These are phyloP conservation scores for Colletotrichum sp. DNA, from an alignment of 2,329 filamentous ascomycete genomes.

Conservation along the genomic window DNA sequence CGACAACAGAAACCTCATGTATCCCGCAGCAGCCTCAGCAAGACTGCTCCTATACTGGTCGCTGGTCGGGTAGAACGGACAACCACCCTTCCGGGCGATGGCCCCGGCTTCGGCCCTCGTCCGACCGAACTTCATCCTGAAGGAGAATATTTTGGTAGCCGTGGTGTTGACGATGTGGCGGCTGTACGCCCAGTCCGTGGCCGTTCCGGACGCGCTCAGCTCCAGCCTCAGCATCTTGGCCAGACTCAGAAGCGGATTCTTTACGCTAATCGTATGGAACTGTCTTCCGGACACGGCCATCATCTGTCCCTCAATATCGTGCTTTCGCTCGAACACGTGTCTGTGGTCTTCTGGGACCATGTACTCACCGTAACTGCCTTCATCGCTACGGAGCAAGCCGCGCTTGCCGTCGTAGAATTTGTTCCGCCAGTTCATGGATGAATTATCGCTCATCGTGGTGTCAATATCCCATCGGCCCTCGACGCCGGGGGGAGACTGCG, in stretches of 20 bases:
- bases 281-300: slow-evolving; percentile 36
- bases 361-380: slow-evolving; percentile 48
- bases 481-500: slow-evolving; percentile 50
- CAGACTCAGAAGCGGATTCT: no score
- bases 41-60: slow-evolving; percentile 46
- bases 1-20: slow-evolving; percentile 49
- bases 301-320: slow-evolving; percentile 42
- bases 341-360: slow-evolving; percentile 37
- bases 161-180: slow-evolving; percentile 39
- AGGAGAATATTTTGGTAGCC: slow-evolving; percentile 42
- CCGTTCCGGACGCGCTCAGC: slow-evolving; percentile 36
- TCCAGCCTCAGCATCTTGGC: no score
- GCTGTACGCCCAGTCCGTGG: slow-evolving; percentile 51
- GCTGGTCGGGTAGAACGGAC: slow-evolving; percentile 49
- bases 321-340: neutral
- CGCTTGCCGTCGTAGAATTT: slow-evolving; percentile 54
- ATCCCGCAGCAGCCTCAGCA: slow-evolving; percentile 46
- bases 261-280: slow-evolving; percentile 19
- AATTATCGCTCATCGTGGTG: slow-evolving; percentile 47
- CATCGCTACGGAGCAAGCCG: slow-evolving; percentile 30
- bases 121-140: slow-evolving; percentile 52
- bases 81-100: neutral
- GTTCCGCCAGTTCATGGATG: slow-evolving; percentile 58
- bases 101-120: slow-evolving; percentile 11
- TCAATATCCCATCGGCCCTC: slow-evolving; percentile 64